Percentiles rank a stretch among this genome's conserved stretches.
These are phyloP conservation scores for Acanthamoeba quina DNA, from an alignment of 208 protist species.

Conservation along the genomic window DNA sequence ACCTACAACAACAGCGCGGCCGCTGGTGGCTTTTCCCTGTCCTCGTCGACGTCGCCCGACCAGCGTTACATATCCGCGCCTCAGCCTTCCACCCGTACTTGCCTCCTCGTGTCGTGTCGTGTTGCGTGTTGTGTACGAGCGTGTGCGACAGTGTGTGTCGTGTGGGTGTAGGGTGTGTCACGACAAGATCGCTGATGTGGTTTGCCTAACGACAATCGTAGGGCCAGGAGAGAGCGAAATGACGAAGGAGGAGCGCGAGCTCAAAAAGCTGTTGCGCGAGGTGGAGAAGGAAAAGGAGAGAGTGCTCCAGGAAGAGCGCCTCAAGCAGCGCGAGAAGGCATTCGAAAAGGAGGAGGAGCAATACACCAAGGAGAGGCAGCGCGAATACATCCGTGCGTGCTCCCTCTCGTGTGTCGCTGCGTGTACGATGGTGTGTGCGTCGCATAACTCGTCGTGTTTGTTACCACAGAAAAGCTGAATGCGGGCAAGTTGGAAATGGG, in stretches of 20 bases:
- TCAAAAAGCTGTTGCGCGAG: not conserved
- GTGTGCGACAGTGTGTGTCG: too few species aligned
- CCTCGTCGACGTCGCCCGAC: not conserved
- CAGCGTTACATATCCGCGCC: slow-evolving; percentile 16
- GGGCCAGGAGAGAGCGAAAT: slow-evolving; percentile 26
- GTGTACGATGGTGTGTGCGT: not conserved
- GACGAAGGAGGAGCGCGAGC: slow-evolving; percentile 28
- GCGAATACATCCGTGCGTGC: not conserved
- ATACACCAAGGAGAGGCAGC: slow-evolving; percentile 35
- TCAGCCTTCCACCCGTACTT: slow-evolving; percentile 19
- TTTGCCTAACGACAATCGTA: not conserved
- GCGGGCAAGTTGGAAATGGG: slow-evolving; percentile 10
- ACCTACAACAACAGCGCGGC: not conserved
- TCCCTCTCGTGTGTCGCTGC: not conserved
- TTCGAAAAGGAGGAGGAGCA: slow-evolving; percentile 29
- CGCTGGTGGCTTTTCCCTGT: not conserved
- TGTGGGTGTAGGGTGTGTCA: too few species aligned
- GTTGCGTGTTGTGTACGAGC: not conserved
- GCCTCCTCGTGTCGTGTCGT: too few species aligned
- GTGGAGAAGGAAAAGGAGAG: slow-evolving; percentile 39
- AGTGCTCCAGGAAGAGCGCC: slow-evolving; percentile 14
- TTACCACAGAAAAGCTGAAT: not conserved
- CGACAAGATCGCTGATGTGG: too few species aligned
- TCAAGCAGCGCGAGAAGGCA: slow-evolving; percentile 12
- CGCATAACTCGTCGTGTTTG: not conserved